Evolutionary conservation across 257 asterid species (phyloP).

Genomic region (Penstemon barbatus): DNA sequence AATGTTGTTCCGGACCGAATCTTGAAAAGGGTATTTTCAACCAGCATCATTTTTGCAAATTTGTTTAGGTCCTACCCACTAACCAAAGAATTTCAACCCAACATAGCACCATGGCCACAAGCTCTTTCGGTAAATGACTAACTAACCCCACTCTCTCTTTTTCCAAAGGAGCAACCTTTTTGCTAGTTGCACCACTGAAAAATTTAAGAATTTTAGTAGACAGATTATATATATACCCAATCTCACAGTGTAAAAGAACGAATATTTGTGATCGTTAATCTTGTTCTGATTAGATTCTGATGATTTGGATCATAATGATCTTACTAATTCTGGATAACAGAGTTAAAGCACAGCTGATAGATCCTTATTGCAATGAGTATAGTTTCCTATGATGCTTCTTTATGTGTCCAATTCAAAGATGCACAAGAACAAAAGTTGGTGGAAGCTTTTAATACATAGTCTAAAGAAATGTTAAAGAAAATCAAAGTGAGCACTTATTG

Average conservation of each 20-base stretch:
- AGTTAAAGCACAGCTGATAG: slow-evolving; percentile 34
- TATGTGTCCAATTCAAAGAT: slow-evolving; percentile 32
- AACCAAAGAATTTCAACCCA: slow-evolving; percentile 32
- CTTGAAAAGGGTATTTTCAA: slow-evolving; percentile 24
- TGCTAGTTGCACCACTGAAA: slow-evolving; percentile 49
- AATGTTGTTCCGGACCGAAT: slow-evolving; percentile 31
- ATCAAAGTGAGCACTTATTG: slow-evolving; percentile 23
- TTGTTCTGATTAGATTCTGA: slow-evolving; percentile 44
- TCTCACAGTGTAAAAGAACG: slow-evolving; percentile 24
- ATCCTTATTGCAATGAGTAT: slow-evolving; percentile 40
- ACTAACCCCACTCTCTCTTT: slow-evolving; percentile 44
- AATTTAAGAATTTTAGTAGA: slow-evolving; percentile 29
- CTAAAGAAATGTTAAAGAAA: slow-evolving; percentile 24
- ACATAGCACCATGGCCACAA: slow-evolving; percentile 26
- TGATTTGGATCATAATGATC: slow-evolving; percentile 39
- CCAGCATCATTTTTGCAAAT: slow-evolving; percentile 27
- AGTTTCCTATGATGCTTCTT: slow-evolving; percentile 39
- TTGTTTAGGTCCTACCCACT: slow-evolving; percentile 44
- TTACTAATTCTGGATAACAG: slow-evolving; percentile 35
- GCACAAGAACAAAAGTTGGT: slow-evolving; percentile 32
- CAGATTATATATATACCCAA: slow-evolving; percentile 41
- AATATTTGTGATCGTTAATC: slow-evolving; percentile 34
- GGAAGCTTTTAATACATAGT: slow-evolving; percentile 28
- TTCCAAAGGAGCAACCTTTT: slow-evolving; percentile 37
- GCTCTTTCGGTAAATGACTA: slow-evolving; percentile 47